Base-by-base conservation (phyloP, 768 basidiomycete genomes). In the Russula vinacea region DNA sequence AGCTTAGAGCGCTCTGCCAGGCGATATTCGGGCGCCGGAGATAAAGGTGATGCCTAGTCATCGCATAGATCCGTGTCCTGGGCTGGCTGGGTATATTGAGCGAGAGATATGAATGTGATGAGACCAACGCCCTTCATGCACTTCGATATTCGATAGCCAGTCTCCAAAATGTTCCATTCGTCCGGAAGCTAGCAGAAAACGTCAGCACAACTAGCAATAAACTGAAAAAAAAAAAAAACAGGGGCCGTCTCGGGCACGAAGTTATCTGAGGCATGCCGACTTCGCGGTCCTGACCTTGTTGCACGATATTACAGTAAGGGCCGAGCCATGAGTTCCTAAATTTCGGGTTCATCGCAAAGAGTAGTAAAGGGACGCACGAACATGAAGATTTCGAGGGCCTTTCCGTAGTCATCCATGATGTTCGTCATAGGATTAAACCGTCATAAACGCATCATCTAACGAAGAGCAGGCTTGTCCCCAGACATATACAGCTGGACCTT, bases 351-450 rank as follows among this genome's bases (percentile, higher is more conserved):
- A 29, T 61, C 26, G 5, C 64, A 44, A 22, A 3, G 45, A 29
- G 16, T 39, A 13, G 7, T 19, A 16, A 35, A 57, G 47, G 42
- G 58, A 77, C 89, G 50, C 65, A 94, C 94, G 69, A 88, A 74
- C 14, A 80, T 74, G n/a, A 86, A 75, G 45, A 96, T 77, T 45
- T 94, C 91, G 37, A 77, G 54, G 71, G 98, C 92, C 19, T 81
- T 78, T 13, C 71, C 71, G 68, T 93, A 78, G 70, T 98, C 94
- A 40, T 89, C 84, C 35, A 98, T 76, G 44, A 98, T 81, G 71
- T 90, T 92, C 51, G 85, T 88, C 92, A 98, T 95, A 17, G 94
- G 78, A 75, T 88, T 91, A 73, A 95, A 91, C 2, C 95, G 94
- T 72, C 97, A 92, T 71, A 98, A 78, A 5, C 94, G 88, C 85